Conservation (phyloP, 768 basidiomycete species). For the Rossbeevera mucosa region DNA sequence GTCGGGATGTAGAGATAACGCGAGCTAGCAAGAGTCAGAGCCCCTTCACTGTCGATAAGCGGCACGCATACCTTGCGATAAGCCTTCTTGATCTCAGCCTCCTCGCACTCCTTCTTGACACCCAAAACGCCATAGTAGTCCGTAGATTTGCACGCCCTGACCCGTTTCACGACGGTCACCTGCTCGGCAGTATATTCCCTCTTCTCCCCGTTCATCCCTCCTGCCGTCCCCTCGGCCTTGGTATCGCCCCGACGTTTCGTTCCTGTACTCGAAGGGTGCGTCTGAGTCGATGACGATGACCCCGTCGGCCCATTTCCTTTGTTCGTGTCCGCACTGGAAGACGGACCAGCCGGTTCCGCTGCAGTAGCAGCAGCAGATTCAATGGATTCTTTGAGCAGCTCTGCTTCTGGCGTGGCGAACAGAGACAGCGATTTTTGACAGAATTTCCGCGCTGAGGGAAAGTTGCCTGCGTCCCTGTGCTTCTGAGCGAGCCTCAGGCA, state of each 20-base stretch:
- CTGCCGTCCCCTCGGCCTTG: slow-evolving; percentile 45
- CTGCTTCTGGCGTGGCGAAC: slow-evolving; percentile 74
- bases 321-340: slow-evolving; percentile 32
- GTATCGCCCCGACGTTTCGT: slow-evolving; percentile 55
- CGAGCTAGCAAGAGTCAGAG: slow-evolving; percentile 50
- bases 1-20: slow-evolving; percentile 85
- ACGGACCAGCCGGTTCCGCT: slow-evolving; percentile 36
- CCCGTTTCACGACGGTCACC: slow-evolving; percentile 74
- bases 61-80: slow-evolving; percentile 78
- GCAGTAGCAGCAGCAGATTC: slow-evolving; percentile 45
- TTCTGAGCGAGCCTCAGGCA: slow-evolving; percentile 76
- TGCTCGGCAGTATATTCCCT: slow-evolving; percentile 88
- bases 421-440: slow-evolving; percentile 82
- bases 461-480: slow-evolving; percentile 67
- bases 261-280: slow-evolving; percentile 71
- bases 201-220: slow-evolving; percentile 67
- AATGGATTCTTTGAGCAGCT: slow-evolving; percentile 60
- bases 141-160: slow-evolving; percentile 79
- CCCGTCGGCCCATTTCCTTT: slow-evolving; percentile 34
- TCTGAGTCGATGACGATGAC: slow-evolving; percentile 54
- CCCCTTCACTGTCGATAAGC: slow-evolving; percentile 3
- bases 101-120: slow-evolving; percentile 75
- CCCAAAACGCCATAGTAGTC: slow-evolving; percentile 92
- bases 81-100: slow-evolving; percentile 85
- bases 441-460: slow-evolving; percentile 79